These are phyloP conservation scores for Teunomyces lycoperdinae DNA, from an alignment of 805 yeast genomes.

Conservation along the genomic window DNA sequence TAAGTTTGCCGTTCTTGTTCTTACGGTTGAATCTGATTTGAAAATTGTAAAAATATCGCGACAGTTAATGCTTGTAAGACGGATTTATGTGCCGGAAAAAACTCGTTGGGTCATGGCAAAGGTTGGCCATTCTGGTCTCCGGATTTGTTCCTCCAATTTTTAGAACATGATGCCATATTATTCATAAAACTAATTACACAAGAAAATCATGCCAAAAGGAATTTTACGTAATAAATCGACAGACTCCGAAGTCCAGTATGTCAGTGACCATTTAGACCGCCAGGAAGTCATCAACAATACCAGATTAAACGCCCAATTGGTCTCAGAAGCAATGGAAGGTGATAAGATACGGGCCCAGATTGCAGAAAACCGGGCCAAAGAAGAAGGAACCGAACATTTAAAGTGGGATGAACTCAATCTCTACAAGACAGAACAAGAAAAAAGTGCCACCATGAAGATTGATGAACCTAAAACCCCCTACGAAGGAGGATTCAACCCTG, in stretches of 20 bases:
- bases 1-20: not conserved
- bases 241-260: slow-evolving; percentile 1
- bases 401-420: slow-evolving; percentile 86
- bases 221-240: slow-evolving; percentile 50
- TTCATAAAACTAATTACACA: not conserved
- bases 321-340: slow-evolving; percentile 35
- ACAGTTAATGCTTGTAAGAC: not conserved
- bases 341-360: slow-evolving; percentile 47
- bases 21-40: not conserved
- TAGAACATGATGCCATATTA: slow-evolving; percentile 2
- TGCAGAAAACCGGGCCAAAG: slow-evolving; percentile 25
- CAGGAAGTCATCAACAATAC: slow-evolving; percentile 80
- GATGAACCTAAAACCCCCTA: slow-evolving; percentile 97
- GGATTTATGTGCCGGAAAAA: not conserved
- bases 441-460: slow-evolving; percentile 72
- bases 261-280: slow-evolving; percentile 43
- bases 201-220: slow-evolving; percentile 30
- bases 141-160: not conserved
- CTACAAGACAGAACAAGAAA: slow-evolving; percentile 68
- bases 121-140: not conserved
- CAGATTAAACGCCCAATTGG: slow-evolving; percentile 61
- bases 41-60: not conserved
- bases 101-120: not conserved
- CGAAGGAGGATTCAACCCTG: slow-evolving; percentile 83
- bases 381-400: slow-evolving; percentile 35